Conservation (phyloP, 768 basidiomycete genomes). For the Mycena epipterygia region DNA sequence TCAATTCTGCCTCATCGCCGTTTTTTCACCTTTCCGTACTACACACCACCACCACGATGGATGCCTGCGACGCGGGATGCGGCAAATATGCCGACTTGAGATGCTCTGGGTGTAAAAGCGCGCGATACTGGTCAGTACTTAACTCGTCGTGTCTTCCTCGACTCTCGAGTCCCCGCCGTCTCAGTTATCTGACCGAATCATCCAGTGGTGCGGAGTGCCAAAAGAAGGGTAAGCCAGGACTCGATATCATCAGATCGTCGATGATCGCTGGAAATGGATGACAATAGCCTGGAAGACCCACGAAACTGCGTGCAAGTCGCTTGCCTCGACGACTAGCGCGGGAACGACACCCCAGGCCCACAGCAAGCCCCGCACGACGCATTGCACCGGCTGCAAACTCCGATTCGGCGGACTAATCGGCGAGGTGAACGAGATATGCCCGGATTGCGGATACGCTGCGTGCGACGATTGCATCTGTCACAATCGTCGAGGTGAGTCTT, state of each 20-base stretch:
- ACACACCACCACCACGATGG: not conserved
- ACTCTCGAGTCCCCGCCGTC: not conserved
- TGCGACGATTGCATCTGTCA: slow-evolving; percentile 12
- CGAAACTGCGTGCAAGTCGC: slow-evolving; percentile 9
- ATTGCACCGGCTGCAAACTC: slow-evolving; percentile 17
- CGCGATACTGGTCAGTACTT: slow-evolving; percentile 20
- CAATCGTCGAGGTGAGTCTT: slow-evolving; percentile 15
- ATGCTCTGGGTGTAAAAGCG: slow-evolving; percentile 22
- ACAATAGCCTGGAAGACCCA: slow-evolving; percentile 14
- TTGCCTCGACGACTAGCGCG: not conserved
- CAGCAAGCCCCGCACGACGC: slow-evolving; percentile 4
- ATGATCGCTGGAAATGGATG: not conserved
- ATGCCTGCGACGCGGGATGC: slow-evolving; percentile 14
- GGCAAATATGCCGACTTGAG: not conserved
- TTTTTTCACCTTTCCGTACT: too few relatives aligned
- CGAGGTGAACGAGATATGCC: not conserved
- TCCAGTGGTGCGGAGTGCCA: slow-evolving; percentile 15
- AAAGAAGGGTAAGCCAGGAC: not conserved
- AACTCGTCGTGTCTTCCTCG: too few relatives aligned
- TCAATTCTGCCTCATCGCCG: too few relatives aligned
- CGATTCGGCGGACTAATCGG: not conserved
- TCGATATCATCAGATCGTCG: not conserved
- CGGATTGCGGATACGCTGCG: slow-evolving; percentile 11
- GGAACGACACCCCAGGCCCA: too few relatives aligned
- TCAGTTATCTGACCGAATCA: not conserved